Evolutionary conservation across 768 basidiomycete genomes (phyloP), one percentile per base, ranked within the genome.

Genomic region (Saitozyma sp.): DNA sequence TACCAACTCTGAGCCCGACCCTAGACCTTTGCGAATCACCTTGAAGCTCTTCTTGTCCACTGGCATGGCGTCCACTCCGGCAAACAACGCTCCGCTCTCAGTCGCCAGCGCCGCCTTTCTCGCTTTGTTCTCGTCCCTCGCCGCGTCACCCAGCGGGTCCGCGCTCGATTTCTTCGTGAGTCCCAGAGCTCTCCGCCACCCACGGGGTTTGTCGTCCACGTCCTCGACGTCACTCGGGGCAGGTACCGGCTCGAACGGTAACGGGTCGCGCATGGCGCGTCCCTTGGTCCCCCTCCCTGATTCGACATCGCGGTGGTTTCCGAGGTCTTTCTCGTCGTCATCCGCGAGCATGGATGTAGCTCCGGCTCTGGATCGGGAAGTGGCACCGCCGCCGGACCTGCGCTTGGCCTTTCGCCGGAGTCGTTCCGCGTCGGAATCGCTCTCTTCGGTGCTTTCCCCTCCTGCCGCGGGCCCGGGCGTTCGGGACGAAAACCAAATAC

Each of bases 51-150:
- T 62, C 56, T 62, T 65, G 14, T 43, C 38, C 19, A 41, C 49
- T n/a, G 50, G 41, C 29, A 8, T 55, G 11, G 68, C 66, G 14
- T 73, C 66, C 0, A 76, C 74, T 19, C 74, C 74, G 8, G 68
- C 74, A 48, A 76, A 71, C 42, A 76, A 41, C 4, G 67, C 66
- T 20, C 74, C 74, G 48, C 56, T 61, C 53, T 76, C 69, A 48
- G 64, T 66, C 7, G 70, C 71, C 40, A 76, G 50, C 16, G 69
- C 74, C 13, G 68, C 74, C 46, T 76, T 73, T 38, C 74, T 62
- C 48, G 72, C 74, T 58, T 68, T 71, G 46, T 73, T 73, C 61
- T 76, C 74, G 53, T 76, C 72, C 49, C 67, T 53, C 16, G 65
- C 70, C 40, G 52, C 54, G 14, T 68, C 70, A 14, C 13, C n/a